Conservation (phyloP, 169 alveolate species). For the Cryptosporidium muris region DNA sequence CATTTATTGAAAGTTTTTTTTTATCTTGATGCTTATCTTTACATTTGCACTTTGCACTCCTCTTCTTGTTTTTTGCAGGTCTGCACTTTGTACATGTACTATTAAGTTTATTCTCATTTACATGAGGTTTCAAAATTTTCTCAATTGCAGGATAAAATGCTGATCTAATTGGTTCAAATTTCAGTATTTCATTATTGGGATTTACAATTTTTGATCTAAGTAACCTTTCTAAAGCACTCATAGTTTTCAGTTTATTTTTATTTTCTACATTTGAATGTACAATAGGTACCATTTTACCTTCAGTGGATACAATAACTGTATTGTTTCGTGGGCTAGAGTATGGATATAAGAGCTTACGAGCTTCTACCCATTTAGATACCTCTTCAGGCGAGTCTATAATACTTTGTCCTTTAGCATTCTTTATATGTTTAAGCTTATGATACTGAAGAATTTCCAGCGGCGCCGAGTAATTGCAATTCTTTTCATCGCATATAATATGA, state of each 20-base stretch:
- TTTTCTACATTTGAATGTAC: neutral
- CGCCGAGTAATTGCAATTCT: slow-evolving; percentile 20
- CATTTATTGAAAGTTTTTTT: neutral
- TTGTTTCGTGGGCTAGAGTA: neutral
- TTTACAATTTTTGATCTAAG: no score
- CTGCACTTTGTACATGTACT: neutral
- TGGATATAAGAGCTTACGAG: slow-evolving; percentile 9
- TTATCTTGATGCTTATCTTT: neutral
- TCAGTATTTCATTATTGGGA: neutral
- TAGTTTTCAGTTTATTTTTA: neutral
- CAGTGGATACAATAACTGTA: neutral
- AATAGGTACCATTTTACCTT: neutral
- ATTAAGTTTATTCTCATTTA: neutral
- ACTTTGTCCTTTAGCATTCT: slow-evolving; percentile 9
- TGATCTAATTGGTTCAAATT: neutral
- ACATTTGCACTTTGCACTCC: neutral
- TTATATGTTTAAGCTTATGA: slow-evolving; percentile 28
- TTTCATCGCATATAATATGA: slow-evolving; percentile 10
- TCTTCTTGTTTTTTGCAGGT: neutral
- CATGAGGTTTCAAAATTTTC: neutral
- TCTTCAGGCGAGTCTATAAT: slow-evolving; percentile 25
- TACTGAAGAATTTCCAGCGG: slow-evolving; percentile 21
- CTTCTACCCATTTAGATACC: slow-evolving; percentile 4
- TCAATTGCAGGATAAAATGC: neutral
- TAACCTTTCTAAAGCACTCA: neutral